Percentiles rank a stretch among this genome's conserved stretches.
Conservation (phyloP, 2,329 filamentous ascomycete genomes). For the Podosphaera fusca region DNA sequence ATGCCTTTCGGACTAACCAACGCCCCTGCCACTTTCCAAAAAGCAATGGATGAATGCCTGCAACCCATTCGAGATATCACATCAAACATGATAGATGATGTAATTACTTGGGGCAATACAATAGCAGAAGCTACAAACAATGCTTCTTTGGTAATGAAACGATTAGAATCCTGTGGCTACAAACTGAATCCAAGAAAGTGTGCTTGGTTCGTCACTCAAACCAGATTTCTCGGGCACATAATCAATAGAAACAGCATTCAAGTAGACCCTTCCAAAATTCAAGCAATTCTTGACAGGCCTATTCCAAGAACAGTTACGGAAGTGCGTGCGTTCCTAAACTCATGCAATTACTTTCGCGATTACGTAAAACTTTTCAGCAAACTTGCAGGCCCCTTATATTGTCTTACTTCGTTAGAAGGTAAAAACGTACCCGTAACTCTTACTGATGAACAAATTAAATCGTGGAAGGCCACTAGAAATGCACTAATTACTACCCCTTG, state of each 20-base stretch:
- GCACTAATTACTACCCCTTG: background rate
- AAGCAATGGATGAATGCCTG: background rate
- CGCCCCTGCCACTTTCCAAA: background rate
- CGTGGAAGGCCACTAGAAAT: background rate
- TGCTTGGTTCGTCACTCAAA: background rate
- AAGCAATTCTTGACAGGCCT: background rate
- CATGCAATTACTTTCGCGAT: background rate
- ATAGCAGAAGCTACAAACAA: background rate
- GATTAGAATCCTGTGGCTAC: background rate
- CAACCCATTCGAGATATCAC: background rate
- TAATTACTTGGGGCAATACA: background rate
- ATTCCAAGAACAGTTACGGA: background rate
- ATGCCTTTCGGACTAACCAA: background rate
- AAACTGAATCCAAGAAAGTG: background rate
- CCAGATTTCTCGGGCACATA: background rate
- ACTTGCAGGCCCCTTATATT: background rate
- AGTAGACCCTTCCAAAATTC: background rate
- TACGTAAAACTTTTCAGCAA: background rate
- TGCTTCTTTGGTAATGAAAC: background rate
- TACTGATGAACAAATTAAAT: background rate
- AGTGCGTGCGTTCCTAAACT: background rate
- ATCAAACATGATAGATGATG: constrained; percentile 1
- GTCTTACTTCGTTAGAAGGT: background rate
- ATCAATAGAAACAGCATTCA: background rate
- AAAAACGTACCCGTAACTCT: background rate